These are phyloP conservation scores for Elymus sibiricus DNA, from an alignment of 176 grass and related monocot species.

Conservation along the genomic window DNA sequence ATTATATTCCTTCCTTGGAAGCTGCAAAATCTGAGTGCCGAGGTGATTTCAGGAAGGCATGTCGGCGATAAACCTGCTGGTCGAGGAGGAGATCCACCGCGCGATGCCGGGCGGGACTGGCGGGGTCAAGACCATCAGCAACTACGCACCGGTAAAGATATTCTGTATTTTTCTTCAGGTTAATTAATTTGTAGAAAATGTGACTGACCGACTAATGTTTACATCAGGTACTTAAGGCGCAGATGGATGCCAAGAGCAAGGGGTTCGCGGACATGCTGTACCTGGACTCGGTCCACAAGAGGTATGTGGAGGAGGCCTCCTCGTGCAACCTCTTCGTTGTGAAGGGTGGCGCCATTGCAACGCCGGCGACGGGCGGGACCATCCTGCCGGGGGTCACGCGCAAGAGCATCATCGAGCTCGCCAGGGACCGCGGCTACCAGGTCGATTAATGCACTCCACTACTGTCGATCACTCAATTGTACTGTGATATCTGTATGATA, in stretches of 20 bases:
- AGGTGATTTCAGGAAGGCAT: slow-evolving; percentile 44
- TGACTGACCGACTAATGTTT: background rate
- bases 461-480: background rate
- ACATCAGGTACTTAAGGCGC: slow-evolving; percentile 62
- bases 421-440: slow-evolving; percentile 58
- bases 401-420: slow-evolving; percentile 87
- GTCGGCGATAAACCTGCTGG: slow-evolving; percentile 60
- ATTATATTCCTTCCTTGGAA: too few species aligned
- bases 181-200: background rate
- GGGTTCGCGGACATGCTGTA: slow-evolving; percentile 87
- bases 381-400: slow-evolving; percentile 90
- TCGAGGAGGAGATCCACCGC: slow-evolving; percentile 65
- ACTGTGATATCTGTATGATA: background rate
- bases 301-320: slow-evolving; percentile 83
- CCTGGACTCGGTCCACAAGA: slow-evolving; percentile 74
- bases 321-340: slow-evolving; percentile 88
- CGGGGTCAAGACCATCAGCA: slow-evolving; percentile 79
- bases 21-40: too few species aligned
- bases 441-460: slow-evolving; percentile 4
- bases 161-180: background rate
- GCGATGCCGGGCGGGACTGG: slow-evolving; percentile 81
- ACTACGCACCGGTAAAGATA: slow-evolving; percentile 75
- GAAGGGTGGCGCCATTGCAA: slow-evolving; percentile 57
- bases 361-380: slow-evolving; percentile 62
- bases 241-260: slow-evolving; percentile 63